Conservation (phyloP, 192 early-diverging fungal species). For the Dissophora ornata region DNA sequence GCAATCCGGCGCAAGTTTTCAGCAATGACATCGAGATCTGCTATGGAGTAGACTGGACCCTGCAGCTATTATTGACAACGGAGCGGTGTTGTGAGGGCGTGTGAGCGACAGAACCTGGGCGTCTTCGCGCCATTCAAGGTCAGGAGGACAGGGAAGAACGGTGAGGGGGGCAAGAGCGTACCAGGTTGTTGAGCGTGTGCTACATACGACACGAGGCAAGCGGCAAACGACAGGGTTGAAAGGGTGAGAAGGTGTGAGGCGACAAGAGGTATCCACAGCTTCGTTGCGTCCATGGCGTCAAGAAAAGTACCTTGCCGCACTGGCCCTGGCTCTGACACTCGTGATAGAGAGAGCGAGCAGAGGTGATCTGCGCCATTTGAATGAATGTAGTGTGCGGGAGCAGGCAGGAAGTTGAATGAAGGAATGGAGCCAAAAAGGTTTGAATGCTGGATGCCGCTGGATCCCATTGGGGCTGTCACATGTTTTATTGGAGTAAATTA, state of each 20-base stretch:
- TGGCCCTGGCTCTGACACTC: constrained; percentile 52
- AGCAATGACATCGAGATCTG: constrained; percentile 51
- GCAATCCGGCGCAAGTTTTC: constrained; percentile 36
- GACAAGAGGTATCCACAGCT: no score
- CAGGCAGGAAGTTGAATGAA: no score
- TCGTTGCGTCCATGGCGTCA: no score
- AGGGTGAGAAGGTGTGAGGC: background rate
- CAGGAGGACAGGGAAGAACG: no score
- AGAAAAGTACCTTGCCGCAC: constrained; percentile 53
- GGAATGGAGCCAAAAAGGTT: no score
- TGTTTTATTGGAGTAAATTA: no score
- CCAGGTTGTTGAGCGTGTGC: constrained; percentile 53
- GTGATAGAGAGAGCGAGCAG: constrained; percentile 37
- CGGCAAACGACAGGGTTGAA: no score
- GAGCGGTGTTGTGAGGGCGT: constrained; percentile 48
- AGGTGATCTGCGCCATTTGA: constrained; percentile 21
- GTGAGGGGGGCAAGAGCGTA: background rate
- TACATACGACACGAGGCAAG: background rate
- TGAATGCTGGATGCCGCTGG: no score
- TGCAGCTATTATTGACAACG: constrained; percentile 21
- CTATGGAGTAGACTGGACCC: constrained; percentile 36
- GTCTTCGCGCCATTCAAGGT: no score
- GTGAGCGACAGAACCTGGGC: no score
- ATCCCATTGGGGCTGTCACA: no score
- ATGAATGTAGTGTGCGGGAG: background rate